Base-by-base conservation (phyloP, 2,329 filamentous ascomycete species). In the Chaetomium globosum region DNA sequence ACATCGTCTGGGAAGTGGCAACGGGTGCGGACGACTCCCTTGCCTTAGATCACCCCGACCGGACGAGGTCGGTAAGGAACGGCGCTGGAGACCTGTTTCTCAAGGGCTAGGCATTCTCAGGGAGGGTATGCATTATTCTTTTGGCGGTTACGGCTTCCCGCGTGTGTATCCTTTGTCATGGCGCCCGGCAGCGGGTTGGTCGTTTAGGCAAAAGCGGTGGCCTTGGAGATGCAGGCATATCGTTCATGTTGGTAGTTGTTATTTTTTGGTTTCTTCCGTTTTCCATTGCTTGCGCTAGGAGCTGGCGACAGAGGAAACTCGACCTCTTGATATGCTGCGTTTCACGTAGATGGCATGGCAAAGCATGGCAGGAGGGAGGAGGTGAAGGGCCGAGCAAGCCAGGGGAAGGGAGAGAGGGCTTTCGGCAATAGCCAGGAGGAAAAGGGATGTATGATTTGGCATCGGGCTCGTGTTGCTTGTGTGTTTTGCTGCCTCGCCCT, bases 41-140 rank as follows among this genome's bases (percentile, higher is more conserved):
- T 65, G 88, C 87, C 21, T 75, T 90, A 67, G 88, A 90, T 74
- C 88, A 90, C 70, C 77, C 84, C 55, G 87, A 90, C 77, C 83
- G 87, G 72, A 80, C 85, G 60, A 81, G 86, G 70, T 77, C 81
- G 23, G 71, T 84, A 69, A 81, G 86, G 65, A 88, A 88, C 72
- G 87, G 86, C 54, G 82, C 80, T 68, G 83, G 83, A 52, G 87
- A 89, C 73, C 80, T 89, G 73, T 89, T 89, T 77, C 82, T 89
- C 51, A 76, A 75, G 63, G 77, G 74, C 61, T 74, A 68, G 69
- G 61, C 19, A 4, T 16, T 36, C 16, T 16, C 19, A 28, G n/a
- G 48, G 51, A 39, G 59, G 26, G 30, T 46, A 54, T 57, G 52
- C 43, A 33, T 63, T 55, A 28, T 52, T 43, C 52, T 4, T 43